phyloP scores from a whole-genome alignment of 495 filamentous ascomycete genomes.

The Xylaria longipes region DNA sequence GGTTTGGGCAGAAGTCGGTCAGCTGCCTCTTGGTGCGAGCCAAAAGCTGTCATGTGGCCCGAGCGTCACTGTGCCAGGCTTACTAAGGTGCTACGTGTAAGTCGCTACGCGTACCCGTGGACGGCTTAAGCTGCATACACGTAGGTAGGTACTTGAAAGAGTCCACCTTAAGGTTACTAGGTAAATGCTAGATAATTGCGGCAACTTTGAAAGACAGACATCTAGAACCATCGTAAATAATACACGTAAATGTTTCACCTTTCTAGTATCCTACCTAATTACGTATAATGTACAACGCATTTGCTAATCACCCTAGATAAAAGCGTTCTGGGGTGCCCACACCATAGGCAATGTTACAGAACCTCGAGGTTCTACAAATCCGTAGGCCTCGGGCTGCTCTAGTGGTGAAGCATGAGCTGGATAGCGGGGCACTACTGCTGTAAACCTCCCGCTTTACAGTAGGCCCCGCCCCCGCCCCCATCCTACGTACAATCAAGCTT shows the following conservation, averaged over 20 bases:
- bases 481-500: conserved; percentile 12
- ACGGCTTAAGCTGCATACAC: not conserved
- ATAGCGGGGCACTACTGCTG: conserved; percentile 20
- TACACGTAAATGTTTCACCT: not conserved
- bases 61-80: not conserved
- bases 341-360: not conserved
- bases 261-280: not conserved
- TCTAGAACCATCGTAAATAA: not conserved
- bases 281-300: not conserved
- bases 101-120: not conserved
- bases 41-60: not conserved
- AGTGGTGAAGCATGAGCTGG: conserved; percentile 19
- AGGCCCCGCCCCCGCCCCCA: conserved; percentile 11
- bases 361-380: not conserved
- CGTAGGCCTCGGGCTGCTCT: not conserved
- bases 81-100: not conserved
- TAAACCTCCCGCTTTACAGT: conserved; percentile 9
- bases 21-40: conserved; percentile 10
- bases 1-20: conserved; percentile 14
- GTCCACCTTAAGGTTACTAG: not conserved
- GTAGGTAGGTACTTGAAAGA: not conserved
- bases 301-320: not conserved
- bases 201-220: not conserved
- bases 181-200: not conserved
- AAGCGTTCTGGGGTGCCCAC: not conserved